Conservation (phyloP, 352 stramenopile genomes). For the Pythium chondricola region DNA sequence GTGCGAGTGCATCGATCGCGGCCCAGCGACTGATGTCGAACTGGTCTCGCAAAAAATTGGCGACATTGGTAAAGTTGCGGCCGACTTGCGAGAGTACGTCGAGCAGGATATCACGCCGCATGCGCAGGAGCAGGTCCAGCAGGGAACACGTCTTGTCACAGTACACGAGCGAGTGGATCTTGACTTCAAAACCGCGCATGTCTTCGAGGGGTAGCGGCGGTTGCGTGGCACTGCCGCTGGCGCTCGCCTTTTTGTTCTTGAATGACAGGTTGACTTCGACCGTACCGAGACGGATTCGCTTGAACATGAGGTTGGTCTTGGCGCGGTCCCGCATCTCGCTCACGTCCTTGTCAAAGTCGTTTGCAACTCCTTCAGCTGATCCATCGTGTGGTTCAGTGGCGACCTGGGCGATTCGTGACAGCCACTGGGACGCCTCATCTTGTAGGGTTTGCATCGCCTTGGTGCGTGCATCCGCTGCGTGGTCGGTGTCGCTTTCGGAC, state of each 20-base stretch:
- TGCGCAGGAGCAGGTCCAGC: slow-evolving; percentile 58
- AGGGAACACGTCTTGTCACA: slow-evolving; percentile 83
- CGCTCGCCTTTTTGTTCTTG: slow-evolving; percentile 62
- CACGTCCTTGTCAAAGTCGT: slow-evolving; percentile 12
- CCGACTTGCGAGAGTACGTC: slow-evolving; percentile 81
- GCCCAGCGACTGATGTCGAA: slow-evolving; percentile 68
- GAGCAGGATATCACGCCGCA: slow-evolving; percentile 74
- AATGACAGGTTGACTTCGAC: slow-evolving; percentile 77
- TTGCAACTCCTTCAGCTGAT: neutral
- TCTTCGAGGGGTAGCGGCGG: slow-evolving; percentile 64
- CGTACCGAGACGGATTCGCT: slow-evolving; percentile 70
- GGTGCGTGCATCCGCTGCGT: neutral
- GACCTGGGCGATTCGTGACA: slow-evolving; percentile 20
- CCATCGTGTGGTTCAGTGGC: slow-evolving; percentile 2
- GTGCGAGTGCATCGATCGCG: slow-evolving; percentile 56
- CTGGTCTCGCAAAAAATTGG: slow-evolving; percentile 73
- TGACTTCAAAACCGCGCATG: slow-evolving; percentile 81
- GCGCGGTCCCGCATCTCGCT: slow-evolving; percentile 37
- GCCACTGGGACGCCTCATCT: slow-evolving; percentile 40
- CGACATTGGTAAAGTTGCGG: slow-evolving; percentile 84
- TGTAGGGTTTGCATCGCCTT: slow-evolving; percentile 25
- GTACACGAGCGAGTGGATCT: slow-evolving; percentile 82
- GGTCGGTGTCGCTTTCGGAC: slow-evolving; percentile 8
- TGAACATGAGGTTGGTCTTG: slow-evolving; percentile 67
- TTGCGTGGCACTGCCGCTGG: slow-evolving; percentile 8